Conservation (phyloP, 371 early-diverging fungal genomes). For the Capillidium heterosporum region DNA sequence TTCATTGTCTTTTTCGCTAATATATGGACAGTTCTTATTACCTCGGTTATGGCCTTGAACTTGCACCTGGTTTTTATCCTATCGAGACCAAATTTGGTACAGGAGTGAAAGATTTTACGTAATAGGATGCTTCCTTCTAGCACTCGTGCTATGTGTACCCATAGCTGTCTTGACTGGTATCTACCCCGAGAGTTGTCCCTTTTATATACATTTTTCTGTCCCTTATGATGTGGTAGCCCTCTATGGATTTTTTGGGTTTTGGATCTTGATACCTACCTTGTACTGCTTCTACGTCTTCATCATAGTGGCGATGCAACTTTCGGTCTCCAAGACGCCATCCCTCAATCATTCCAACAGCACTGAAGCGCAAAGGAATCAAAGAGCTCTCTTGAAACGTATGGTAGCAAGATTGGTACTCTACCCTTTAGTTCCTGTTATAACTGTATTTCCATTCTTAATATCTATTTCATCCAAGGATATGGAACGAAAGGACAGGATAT, state of each 20-base stretch:
- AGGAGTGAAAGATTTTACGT: neutral
- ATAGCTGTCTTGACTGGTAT: neutral
- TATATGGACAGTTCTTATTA: neutral
- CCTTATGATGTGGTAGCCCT: neutral
- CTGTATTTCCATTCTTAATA: conserved; percentile 1
- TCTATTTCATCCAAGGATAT: neutral
- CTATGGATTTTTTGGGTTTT: neutral
- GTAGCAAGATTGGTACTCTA: neutral
- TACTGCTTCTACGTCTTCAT: neutral
- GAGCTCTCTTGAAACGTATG: neutral
- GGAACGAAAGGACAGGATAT: no score
- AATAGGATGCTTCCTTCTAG: neutral
- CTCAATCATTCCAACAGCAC: neutral
- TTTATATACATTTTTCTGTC: no score
- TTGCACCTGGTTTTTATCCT: neutral
- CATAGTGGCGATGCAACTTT: neutral
- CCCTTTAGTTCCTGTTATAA: neutral
- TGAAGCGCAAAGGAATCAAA: neutral
- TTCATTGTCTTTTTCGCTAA: neutral
- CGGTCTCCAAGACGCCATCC: neutral
- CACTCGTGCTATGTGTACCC: neutral
- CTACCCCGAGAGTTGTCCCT: no score
- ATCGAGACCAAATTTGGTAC: neutral
- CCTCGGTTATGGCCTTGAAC: neutral
- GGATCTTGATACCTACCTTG: neutral